Base-by-base conservation (phyloP, 2,329 filamentous ascomycete genomes). In the Ascochyta clinopodiicola region DNA sequence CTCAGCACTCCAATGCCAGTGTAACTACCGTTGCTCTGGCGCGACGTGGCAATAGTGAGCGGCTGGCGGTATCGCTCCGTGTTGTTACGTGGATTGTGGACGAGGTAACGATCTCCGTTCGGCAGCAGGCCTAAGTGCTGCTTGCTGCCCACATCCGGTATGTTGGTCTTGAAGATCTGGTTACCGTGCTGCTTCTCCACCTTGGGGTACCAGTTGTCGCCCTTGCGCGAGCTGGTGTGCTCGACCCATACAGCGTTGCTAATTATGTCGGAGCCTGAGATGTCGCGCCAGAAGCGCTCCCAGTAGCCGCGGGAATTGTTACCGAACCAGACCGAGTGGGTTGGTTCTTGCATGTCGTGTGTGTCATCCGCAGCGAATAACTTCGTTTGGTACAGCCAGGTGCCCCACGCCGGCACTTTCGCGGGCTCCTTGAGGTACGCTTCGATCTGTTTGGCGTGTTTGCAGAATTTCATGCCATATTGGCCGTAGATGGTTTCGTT, bases 231-330 rank as follows among this genome's bases (percentile, higher is more conserved):
- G 6, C 25, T 8, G 1, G 51, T 51, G 39, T 51, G 55, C 25
- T 61, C 59, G 21, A 58, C 51, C 59, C 59, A 58, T 1, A 61
- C 51, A 2, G 57, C 51, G 6, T 21, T 54, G 36, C 54, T 62
- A 34, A 62, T 57, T 35, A 40, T 55, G 21, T 45, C 24, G 2
- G 52, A 54, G 15, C 44, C 32, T 6, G 56, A 55, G 19, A 59
- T 59, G 38, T 61, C 56, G 24, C 59, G 56, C 56, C 56, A 61
- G 49, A 59, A 59, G 12, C 52, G 44, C 35, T 61, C 51, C 59
- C 57, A 60, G 34, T 60, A 60, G 10, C 53, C 57, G 9, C 29
- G 19, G 17, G 19, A 2, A n/a, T 50, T 47, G 39, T 44, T 51
- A 31, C 48, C 48, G 22, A 55, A 56, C 58, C 58, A 60, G 42